Base-by-base conservation (phyloP, 106 monocot species). In the Dendrobium huoshanense region DNA sequence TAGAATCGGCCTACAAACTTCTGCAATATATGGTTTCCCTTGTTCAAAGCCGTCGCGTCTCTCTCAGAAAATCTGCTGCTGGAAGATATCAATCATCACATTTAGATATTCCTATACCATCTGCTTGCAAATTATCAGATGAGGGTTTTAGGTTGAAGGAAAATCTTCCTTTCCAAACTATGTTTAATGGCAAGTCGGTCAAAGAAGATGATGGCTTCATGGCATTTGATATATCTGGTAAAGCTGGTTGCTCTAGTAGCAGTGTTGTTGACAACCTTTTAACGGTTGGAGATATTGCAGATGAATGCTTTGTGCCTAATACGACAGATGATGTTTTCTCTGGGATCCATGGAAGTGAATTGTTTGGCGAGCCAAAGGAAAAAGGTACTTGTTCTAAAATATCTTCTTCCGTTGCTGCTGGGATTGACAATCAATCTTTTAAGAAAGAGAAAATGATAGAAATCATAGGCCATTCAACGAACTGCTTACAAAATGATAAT, bases 101-200 rank as follows among this genome's bases (percentile, higher is more conserved):
- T 73, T 24, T 94, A 78, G 93, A 94, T 80, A 91, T 94, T 77
- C 93, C 93, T 56, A 86, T 94, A 74, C 93, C 91, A 3, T 76
- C 82, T 44, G 25, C 45, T 29, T 78, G 19, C 70, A 79, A 83
- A 9, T 81, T 85, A 48, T 31, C 81, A 40, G 59, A 84, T 70
- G 55, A 77, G 55, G 82, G 58, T 58, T 77, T 81, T 81, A 67
- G 40, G 22, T 73, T 67, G 20, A 55, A 29, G 17, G 31, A 61
- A n/a, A 84, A 18, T 19, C 9, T 15, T 7, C 25, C 33, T 43
- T 80, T 72, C 16, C n/a, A 43, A 17, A 55, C 54, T 56, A 41
- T 64, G 42, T 4, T 25, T 54, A 24, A 0, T 78, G 51, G 41
- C 27, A 75, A 75, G 44, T 6, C 22, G 22, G 22, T 47, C 42